Percentiles rank a stretch among this genome's conserved stretches.
Conservation (phyloP, 2,329 filamentous ascomycete genomes). For the Aspergillus glaucus region DNA sequence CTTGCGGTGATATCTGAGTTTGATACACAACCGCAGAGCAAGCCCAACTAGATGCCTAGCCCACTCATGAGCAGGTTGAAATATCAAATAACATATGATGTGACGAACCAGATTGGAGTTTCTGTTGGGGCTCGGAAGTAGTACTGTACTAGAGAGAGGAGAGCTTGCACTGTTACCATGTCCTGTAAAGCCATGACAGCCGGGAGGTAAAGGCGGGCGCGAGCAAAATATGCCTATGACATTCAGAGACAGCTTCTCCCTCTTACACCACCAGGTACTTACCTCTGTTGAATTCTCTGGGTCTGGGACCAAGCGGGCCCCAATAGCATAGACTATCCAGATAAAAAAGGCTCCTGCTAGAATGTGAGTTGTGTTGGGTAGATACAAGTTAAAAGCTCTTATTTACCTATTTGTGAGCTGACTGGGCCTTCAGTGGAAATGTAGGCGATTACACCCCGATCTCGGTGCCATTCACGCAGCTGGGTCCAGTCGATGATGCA, state of each 20-base stretch:
- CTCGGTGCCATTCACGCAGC: conserved; percentile 14
- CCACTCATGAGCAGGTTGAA: neutral
- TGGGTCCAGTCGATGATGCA: conserved; percentile 16
- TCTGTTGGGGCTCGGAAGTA: conserved; percentile 11
- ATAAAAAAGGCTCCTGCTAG: conserved; percentile 11
- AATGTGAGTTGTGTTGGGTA: neutral
- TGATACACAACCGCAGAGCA: conserved; percentile 12
- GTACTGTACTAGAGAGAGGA: conserved; percentile 12
- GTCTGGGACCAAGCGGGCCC: conserved; percentile 11
- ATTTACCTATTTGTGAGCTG: conserved; percentile 4
- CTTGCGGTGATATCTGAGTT: conserved; percentile 12
- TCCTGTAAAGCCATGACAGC: conserved; percentile 10
- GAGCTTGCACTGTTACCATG: conserved; percentile 12
- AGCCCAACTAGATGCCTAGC: conserved; percentile 11
- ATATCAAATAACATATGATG: neutral
- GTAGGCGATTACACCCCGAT: conserved; percentile 9
- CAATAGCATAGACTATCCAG: conserved; percentile 16
- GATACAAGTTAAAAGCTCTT: neutral
- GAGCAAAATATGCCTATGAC: conserved; percentile 13
- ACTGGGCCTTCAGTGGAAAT: conserved; percentile 2
- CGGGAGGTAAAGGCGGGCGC: conserved; percentile 12
- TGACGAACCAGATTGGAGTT: conserved; percentile 10
- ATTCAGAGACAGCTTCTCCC: neutral
- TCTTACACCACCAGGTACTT: neutral
- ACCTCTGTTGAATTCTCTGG: conserved; percentile 12